Evolutionary conservation across 2,329 filamentous ascomycete species (phyloP).

Genomic region (Colletotrichum cereale): DNA sequence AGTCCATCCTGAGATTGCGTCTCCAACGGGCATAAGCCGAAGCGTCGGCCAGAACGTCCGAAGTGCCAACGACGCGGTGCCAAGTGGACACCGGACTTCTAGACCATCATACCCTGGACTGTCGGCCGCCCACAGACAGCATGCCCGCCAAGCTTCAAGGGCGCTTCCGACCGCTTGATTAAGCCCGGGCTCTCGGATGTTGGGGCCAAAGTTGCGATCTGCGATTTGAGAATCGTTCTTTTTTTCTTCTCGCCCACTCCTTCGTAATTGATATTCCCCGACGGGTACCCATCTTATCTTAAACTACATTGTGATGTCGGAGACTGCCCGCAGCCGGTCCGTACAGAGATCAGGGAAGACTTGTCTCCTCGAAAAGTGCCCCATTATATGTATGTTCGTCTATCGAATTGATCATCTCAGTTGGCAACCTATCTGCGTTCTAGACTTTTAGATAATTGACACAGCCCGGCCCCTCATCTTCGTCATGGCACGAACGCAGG

Average conservation of each 20-base stretch:
- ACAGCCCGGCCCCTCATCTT: slow-evolving; percentile 27
- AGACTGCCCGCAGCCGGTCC: not conserved
- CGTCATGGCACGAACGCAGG: slow-evolving; percentile 18
- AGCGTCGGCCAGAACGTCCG: slow-evolving; percentile 5
- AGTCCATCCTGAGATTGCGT: slow-evolving; percentile 34
- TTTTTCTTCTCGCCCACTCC: not conserved
- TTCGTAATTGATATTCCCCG: not conserved
- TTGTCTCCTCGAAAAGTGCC: not conserved
- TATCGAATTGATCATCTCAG: slow-evolving; percentile 1
- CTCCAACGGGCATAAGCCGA: slow-evolving; percentile 21
- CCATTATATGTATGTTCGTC: not conserved
- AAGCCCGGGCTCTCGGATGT: not conserved
- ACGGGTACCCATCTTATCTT: not conserved
- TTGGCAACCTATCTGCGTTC: slow-evolving; percentile 23
- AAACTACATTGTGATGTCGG: not conserved
- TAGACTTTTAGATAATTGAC: slow-evolving; percentile 9
- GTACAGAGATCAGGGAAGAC: slow-evolving; percentile 1
- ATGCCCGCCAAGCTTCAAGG: not conserved
- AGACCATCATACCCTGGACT: not conserved
- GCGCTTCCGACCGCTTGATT: not conserved
- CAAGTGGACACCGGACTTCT: slow-evolving; percentile 16
- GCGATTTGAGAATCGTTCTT: not conserved
- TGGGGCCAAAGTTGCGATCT: not conserved
- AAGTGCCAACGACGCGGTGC: not conserved
- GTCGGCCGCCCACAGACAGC: slow-evolving; percentile 5